A percentile compares a stretch with the other conserved stretches of the same genome.
Conservation (phyloP, 2,329 filamentous ascomycete species). For the Hypomyces rosellus region DNA sequence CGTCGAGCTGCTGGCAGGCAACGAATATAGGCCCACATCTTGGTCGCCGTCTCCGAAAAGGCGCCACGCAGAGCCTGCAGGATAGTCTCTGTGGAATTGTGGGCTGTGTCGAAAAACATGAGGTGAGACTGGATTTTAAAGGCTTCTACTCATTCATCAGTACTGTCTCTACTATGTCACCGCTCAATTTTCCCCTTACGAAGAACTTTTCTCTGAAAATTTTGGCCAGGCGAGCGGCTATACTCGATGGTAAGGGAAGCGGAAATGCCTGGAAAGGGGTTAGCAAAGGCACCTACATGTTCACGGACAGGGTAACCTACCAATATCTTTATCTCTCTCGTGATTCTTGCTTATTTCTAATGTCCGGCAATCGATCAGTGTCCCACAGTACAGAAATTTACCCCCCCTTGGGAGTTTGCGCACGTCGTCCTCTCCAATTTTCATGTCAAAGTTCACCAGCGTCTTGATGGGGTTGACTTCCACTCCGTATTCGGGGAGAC, state of each 20-base stretch:
- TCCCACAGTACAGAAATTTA: conserved; percentile 86
- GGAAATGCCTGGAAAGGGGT: conserved; percentile 37
- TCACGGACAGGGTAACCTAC: conserved; percentile 28
- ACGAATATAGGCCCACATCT: conserved; percentile 57
- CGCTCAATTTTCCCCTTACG: conserved; percentile 37
- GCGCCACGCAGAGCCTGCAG: conserved; percentile 68
- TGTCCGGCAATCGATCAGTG: conserved; percentile 65
- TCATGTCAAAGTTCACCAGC: conserved; percentile 72
- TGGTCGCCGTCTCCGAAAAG: conserved; percentile 72
- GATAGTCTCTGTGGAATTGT: conserved; percentile 66
- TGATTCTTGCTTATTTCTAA: conserved; percentile 69
- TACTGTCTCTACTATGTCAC: background rate
- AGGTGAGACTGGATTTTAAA: conserved; percentile 82
- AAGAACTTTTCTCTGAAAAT: conserved; percentile 74
- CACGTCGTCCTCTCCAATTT: conserved; percentile 47
- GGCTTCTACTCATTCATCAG: conserved; percentile 42
- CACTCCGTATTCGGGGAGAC: conserved; percentile 75
- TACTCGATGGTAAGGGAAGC: conserved; percentile 76
- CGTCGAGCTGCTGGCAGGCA: conserved; percentile 52
- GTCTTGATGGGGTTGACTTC: conserved; percentile 71
- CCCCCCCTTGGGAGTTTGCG: conserved; percentile 35
- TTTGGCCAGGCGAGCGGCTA: conserved; percentile 63
- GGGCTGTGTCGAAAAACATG: conserved; percentile 74
- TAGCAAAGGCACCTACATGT: background rate
- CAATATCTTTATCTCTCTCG: conserved; percentile 42